Percentiles rank a stretch among this genome's conserved stretches.
phyloP scores from a whole-genome alignment of 2,329 filamentous ascomycete genomes.

The Ceratocystis harringtonii region DNA sequence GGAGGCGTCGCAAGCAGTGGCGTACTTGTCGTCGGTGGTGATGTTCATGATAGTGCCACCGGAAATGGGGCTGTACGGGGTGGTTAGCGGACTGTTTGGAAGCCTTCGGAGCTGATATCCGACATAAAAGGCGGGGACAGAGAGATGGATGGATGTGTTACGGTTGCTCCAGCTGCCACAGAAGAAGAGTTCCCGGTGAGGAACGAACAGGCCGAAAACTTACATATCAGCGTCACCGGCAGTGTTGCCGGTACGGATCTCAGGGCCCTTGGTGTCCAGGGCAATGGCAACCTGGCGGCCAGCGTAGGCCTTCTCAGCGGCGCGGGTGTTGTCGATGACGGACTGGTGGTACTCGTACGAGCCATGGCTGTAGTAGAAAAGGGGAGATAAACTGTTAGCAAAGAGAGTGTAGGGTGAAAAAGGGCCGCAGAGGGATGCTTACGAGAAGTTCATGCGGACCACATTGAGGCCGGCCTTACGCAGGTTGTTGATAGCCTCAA shows the following conservation, averaged over 20 bases:
- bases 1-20: conserved; percentile 65
- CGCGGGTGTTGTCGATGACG: conserved; percentile 88
- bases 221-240: conserved; percentile 72
- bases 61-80: conserved; percentile 45
- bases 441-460: conserved; percentile 92
- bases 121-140: not conserved
- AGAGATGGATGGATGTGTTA: not conserved
- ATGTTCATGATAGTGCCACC: conserved; percentile 81
- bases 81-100: not conserved
- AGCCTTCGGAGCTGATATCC: not conserved
- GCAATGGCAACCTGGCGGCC: conserved; percentile 92
- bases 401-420: not conserved
- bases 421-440: not conserved
- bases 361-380: conserved; percentile 31
- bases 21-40: conserved; percentile 90
- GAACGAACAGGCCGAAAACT: not conserved
- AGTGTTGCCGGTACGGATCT: conserved; percentile 49
- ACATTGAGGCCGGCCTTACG: conserved; percentile 86
- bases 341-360: conserved; percentile 92
- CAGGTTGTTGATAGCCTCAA: conserved; percentile 91
- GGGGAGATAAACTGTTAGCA: no score
- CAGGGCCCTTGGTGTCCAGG: conserved; percentile 55
- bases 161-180: not conserved
- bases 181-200: no score
- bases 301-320: conserved; percentile 60